These are phyloP conservation scores for Annona squamosa DNA, from an alignment of 164 flowering plant genomes.

Conservation along the genomic window DNA sequence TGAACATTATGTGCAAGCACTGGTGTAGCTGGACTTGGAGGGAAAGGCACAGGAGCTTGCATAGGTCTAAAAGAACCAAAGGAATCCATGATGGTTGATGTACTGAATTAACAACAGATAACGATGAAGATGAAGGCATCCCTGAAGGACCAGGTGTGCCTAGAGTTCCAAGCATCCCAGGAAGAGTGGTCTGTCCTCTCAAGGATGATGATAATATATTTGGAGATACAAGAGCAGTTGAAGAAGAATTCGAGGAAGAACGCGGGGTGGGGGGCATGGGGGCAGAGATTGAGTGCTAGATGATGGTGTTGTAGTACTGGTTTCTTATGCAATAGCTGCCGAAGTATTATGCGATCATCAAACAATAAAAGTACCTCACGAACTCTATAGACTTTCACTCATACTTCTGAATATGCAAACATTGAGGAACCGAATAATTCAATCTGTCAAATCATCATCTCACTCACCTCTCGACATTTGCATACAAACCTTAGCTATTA, in stretches of 20 bases:
- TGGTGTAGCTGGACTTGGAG: constrained; percentile 19
- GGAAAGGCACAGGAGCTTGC: constrained; percentile 18
- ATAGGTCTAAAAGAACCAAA: constrained; percentile 25
- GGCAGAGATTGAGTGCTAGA: constrained; percentile 24
- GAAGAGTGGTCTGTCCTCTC: constrained; percentile 24
- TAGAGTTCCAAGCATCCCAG: constrained; percentile 31
- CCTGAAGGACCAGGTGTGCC: constrained; percentile 53
- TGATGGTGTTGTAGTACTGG: constrained; percentile 19
- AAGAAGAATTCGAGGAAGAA: constrained; percentile 20
- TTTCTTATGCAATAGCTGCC: constrained; percentile 22
- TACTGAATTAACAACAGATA: constrained; percentile 19
- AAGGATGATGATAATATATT: constrained; percentile 23
- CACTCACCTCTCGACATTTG: too few species aligned
- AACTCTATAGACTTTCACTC: too few species aligned
- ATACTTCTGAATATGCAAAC: too few species aligned
- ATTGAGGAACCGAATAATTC: too few species aligned
- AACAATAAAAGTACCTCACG: constrained; percentile 11
- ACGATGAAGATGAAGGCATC: constrained; percentile 25
- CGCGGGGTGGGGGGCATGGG: constrained; percentile 26
- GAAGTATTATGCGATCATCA: constrained; percentile 28
- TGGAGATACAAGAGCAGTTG: constrained; percentile 17
- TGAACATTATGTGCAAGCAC: constrained; percentile 20
- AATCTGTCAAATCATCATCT: too few species aligned
- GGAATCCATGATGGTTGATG: constrained; percentile 24
- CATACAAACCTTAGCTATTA: too few species aligned